Evolutionary conservation across 768 basidiomycete species (phyloP), one percentile per base, ranked within the genome.

Genomic region (Royoungia palumana): DNA sequence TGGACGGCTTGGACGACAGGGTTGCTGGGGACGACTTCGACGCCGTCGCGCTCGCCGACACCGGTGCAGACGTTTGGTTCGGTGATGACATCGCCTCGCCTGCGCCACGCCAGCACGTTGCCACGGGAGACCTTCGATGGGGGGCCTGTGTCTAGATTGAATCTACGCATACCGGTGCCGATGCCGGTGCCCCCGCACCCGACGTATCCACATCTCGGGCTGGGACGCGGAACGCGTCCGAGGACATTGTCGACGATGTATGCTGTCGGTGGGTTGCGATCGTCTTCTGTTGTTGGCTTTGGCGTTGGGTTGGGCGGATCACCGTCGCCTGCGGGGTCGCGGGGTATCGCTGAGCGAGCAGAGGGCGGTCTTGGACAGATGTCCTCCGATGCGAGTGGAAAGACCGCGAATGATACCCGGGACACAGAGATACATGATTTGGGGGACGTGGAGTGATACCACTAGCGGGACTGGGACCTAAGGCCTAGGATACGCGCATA

Each of bases 31-130:
- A 51, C 71, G 1, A 58, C 70, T 1, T 59, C 70, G 70, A 36
- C 50, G 6, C 55, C 49, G 4, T 35, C 72, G 75, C 36, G 65
- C 68, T 32, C 79, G 67, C 54, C 74, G 74, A 35, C 61, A 47
- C n/a, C 60, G 44, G 68, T 73, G 13, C 76, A 77, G n/a, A 87
- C 84, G 25, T 89, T 89, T 58, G 86, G 87, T 12, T 70, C 78
- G 28, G 77, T 87, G 34, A 85, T 89, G 76, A 85, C 84, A 2
- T 78, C 75, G 11, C 84, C 84, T 3, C 72, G 78, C 16, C 61
- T 80, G 19, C 71, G 77, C n/a, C 81, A 77, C 21, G 41, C 44
- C 21, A 45, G 27, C 5, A 16, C n/a, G 3, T 20, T 19, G 7
- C 6, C 38, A 37, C 48, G 61, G 45, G 41, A 53, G 46, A 2